Percentiles rank a stretch among this genome's conserved stretches.
Evolutionary conservation across 345 rosid genomes (phyloP).

Genomic region (Salix koriyanagi): DNA sequence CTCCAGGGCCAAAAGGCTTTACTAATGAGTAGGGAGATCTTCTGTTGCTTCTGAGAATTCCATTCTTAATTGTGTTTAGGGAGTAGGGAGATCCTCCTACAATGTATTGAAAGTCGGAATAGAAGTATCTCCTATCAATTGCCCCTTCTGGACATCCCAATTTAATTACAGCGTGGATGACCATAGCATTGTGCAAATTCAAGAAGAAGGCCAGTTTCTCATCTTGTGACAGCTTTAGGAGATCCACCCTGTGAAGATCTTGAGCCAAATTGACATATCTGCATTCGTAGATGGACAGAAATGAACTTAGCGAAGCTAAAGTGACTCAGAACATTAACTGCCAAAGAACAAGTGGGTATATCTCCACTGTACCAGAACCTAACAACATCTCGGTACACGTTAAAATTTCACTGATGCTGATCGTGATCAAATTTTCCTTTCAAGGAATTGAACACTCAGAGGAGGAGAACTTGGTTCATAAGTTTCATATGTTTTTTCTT

Average conservation of each 20-base stretch:
- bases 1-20: slow-evolving; percentile 47
- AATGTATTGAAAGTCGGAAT: slow-evolving; percentile 63
- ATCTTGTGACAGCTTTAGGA: slow-evolving; percentile 38
- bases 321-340: background rate
- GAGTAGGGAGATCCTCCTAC: slow-evolving; percentile 78
- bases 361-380: background rate
- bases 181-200: slow-evolving; percentile 90
- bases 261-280: slow-evolving; percentile 65
- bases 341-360: background rate
- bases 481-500: background rate
- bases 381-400: background rate
- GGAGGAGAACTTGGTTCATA: background rate
- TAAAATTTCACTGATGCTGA: too few relatives aligned
- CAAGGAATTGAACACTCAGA: too few relatives aligned
- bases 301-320: background rate
- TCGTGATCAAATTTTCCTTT: too few relatives aligned
- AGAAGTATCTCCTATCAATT: slow-evolving; percentile 61
- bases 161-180: slow-evolving; percentile 76
- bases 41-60: slow-evolving; percentile 59
- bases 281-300: slow-evolving; percentile 2
- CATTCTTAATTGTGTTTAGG: slow-evolving; percentile 53
- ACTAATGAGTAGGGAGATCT: slow-evolving; percentile 57
- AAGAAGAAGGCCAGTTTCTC: slow-evolving; percentile 77
- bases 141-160: slow-evolving; percentile 61
- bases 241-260: slow-evolving; percentile 75